Evolutionary conservation across 1,139 yeast genomes (phyloP), one percentile per base, ranked within the genome.

Genomic region (Blastobotrys apis): DNA sequence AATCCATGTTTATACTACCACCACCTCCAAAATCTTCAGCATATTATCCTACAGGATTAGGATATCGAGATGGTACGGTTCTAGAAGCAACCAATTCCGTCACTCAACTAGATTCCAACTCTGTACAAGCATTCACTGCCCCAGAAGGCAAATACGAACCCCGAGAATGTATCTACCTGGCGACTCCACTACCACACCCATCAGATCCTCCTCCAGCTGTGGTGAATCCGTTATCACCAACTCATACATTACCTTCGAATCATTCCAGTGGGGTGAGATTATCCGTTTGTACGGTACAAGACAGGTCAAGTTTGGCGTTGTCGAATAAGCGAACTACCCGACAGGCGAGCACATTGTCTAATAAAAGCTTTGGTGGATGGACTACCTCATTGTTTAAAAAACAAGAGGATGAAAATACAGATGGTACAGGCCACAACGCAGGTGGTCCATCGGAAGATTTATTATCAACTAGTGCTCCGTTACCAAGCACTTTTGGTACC

Each of bases 121-220:
- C 50, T 5, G 41, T 43, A 8, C 53, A 54, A 38, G 48, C 48
- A 9, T 54, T 59, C 47, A 35, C 51, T 0, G 58, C 64, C 8
- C 60, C 63, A 1, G 64, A 62, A 47, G 69, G 69, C 5, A 41
- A 46, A 6, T 65, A 64, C 47, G 39, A 41, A 9, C 59, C 64
- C 6, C 47, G 52, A 39, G 65, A 65, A 35, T 58, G 60, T 33
- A 51, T 65, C 29, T 60, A 53, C 38, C 49, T 65, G 32, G 66
- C 68, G 8, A 58, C 58, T 12, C 69, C 69, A 12, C 53, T 62
- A 4, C 64, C 66, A 3, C 69, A 65, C 44, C 69, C 69, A 2
- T 56, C 64, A 5, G 68, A 64, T 43, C 63, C 65, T 9, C 65
- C 65, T 8, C 61, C 64, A 17, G 51, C 58, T 22, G 58, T 59